A percentile compares a stretch with the other conserved stretches of the same genome.
These are phyloP conservation scores for Phytophthora hibernalis DNA, from an alignment of 352 stramenopile genomes.

Conservation along the genomic window DNA sequence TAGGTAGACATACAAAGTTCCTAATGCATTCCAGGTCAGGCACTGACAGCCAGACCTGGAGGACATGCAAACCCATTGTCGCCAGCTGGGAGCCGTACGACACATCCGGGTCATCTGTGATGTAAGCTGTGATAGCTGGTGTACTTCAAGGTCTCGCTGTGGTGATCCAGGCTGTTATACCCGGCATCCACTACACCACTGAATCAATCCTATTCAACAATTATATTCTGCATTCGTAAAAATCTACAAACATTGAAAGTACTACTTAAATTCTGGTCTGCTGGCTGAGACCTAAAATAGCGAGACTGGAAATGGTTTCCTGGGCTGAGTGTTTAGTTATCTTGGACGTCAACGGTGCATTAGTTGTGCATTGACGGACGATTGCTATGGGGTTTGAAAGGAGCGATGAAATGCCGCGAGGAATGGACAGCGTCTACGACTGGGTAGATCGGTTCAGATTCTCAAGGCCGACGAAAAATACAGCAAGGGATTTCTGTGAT, in stretches of 20 bases:
- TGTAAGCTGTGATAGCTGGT: background rate
- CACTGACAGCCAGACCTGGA: too few relatives aligned
- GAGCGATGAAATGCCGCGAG: conserved; percentile 22
- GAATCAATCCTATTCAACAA: too few relatives aligned
- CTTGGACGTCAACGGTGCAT: background rate
- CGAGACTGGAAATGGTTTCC: conserved; percentile 9
- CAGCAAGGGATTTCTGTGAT: conserved; percentile 60
- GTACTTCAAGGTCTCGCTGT: too few relatives aligned
- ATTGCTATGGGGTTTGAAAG: conserved; percentile 27
- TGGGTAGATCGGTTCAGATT: conserved; percentile 57
- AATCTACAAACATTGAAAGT: too few relatives aligned
- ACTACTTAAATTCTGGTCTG: background rate
- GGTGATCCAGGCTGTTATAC: too few relatives aligned
- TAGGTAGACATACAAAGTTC: too few relatives aligned
- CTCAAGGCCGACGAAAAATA: conserved; percentile 48
- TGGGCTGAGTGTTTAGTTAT: background rate
- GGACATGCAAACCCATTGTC: too few relatives aligned
- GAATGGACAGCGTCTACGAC: conserved; percentile 43
- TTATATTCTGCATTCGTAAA: background rate
- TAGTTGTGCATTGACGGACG: conserved; percentile 5
- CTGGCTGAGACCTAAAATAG: conserved; percentile 14
- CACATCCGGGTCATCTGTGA: too few relatives aligned
- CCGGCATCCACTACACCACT: too few relatives aligned
- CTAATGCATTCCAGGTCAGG: too few relatives aligned
- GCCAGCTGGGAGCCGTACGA: too few relatives aligned